Base-by-base conservation (phyloP, 768 basidiomycete genomes). In the Boletus edulis region DNA sequence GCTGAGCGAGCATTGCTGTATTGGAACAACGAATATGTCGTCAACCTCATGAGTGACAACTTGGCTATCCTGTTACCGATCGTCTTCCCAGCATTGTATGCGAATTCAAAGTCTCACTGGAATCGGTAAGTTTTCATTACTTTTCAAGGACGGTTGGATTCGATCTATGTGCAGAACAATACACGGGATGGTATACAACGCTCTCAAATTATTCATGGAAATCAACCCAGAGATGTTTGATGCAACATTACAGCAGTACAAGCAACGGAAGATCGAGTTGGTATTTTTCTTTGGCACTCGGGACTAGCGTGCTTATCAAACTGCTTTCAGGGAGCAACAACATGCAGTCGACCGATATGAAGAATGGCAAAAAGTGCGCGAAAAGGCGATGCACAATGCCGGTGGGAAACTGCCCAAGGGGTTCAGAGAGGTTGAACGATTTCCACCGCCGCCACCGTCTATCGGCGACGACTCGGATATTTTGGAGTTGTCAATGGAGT, bases 1-100 rank as follows among this genome's bases (percentile, higher is more conserved):
- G 96, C 97, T 7, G 97, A 99, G 72, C 84, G 97, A 41, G 96
- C 96, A 4, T 73, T 99, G 56, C 81, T 97, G 62, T 98, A 97
- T 72, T 99, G 97, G 97, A 98, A 98, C 76, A 98, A 98, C 75
- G 97, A 98, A 75, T 99, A 98, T 74, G 95, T 98, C 61, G 92
- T 99, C 64, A 99, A 97, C 72, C 83, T 99, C 49, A 98, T 99
- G 93, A 92, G 93, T 71, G 94, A 98, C 66, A 98, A 98, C 69
- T 80, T 98, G 59, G 72, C 83, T 22, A 73, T 86, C 58, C 84
- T 99, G 55, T 80, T 99, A 31, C 97, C 97, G 8, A 92, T 99
- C 66, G 94, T 99, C 48, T 99, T 98, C 78, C 94, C 96, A 29
- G 90, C 95, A 8, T 73, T 99, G 59, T 98, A 96, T 71, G 87